Percentiles rank a stretch among this genome's conserved stretches.
phyloP scores from a whole-genome alignment of 2,329 filamentous ascomycete species.

The Esteya vermicola region DNA sequence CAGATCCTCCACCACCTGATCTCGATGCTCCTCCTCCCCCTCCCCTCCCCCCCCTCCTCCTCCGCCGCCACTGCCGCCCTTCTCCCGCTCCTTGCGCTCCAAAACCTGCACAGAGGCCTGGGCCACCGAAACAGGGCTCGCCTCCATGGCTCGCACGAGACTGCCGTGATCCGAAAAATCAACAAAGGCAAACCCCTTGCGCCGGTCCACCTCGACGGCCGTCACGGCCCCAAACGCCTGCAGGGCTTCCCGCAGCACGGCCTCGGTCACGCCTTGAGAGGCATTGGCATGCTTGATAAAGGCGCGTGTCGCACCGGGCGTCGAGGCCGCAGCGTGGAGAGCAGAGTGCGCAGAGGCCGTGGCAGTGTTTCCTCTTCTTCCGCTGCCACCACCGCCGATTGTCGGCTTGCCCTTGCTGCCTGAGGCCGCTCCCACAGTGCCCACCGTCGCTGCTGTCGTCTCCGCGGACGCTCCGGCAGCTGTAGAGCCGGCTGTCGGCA shows the following conservation, averaged over 20 bases:
- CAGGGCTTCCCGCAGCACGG: constrained; percentile 61
- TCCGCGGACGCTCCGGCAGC: no score
- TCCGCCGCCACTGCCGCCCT: constrained; percentile 8
- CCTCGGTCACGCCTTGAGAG: constrained; percentile 82
- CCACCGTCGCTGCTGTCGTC: constrained; percentile 11
- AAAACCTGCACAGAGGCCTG: constrained; percentile 79
- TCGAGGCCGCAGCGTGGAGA: not conserved
- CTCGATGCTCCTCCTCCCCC: not conserved
- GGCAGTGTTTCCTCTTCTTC: not conserved
- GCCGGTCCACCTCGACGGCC: constrained; percentile 82
- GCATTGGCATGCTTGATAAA: constrained; percentile 77
- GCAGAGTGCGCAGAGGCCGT: no score
- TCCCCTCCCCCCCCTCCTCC: not conserved
- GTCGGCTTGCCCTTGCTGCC: constrained; percentile 4
- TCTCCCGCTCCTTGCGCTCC: constrained; percentile 54
- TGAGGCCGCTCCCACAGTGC: constrained; percentile 3
- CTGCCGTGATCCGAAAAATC: constrained; percentile 65
- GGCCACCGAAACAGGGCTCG: constrained; percentile 68
- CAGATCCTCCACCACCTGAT: no score
- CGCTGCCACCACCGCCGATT: not conserved
- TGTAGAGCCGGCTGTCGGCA: no score
- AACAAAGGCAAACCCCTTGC: constrained; percentile 88
- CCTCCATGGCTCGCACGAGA: constrained; percentile 64
- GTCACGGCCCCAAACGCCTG: constrained; percentile 58
- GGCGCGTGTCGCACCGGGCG: constrained; percentile 43